These are phyloP conservation scores for Capsicum rhomboideum DNA, from an alignment of 257 asterid species.

Conservation along the genomic window DNA sequence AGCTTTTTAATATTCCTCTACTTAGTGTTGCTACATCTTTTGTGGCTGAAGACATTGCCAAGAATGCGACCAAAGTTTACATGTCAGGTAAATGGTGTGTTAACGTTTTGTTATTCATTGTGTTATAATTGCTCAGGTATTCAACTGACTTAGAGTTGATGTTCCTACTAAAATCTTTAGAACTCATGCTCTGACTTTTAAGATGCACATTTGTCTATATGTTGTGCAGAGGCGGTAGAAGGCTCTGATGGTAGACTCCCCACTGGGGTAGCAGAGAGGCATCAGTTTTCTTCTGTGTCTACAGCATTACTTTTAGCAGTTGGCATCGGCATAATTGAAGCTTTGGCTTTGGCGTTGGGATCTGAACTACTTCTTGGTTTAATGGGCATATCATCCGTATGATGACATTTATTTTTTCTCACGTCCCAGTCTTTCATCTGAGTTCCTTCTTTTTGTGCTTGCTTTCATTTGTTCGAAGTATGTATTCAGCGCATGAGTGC, in stretches of 20 bases:
- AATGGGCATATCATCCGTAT: slow-evolving; percentile 84
- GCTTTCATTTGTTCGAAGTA: not conserved
- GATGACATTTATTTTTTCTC: slow-evolving; percentile 12
- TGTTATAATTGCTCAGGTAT: not conserved
- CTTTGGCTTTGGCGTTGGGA: slow-evolving; percentile 62
- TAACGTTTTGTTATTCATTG: not conserved
- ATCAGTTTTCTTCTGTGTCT: slow-evolving; percentile 83
- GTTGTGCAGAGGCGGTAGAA: slow-evolving; percentile 16
- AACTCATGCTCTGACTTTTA: not conserved
- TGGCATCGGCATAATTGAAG: slow-evolving; percentile 84
- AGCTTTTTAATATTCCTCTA: slow-evolving; percentile 87
- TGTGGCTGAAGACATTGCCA: slow-evolving; percentile 92
- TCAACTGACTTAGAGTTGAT: not conserved
- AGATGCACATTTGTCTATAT: slow-evolving; percentile 1
- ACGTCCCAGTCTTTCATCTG: not conserved
- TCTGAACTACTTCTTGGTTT: slow-evolving; percentile 78
- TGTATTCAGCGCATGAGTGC: not conserved
- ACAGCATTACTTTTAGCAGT: slow-evolving; percentile 82
- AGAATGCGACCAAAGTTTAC: slow-evolving; percentile 38
- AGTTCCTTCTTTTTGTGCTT: not conserved
- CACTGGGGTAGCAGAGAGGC: slow-evolving; percentile 29
- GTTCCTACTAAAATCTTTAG: not conserved
- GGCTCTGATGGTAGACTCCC: slow-evolving; percentile 13
- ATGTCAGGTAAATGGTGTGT: slow-evolving; percentile 37
- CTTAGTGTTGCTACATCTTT: slow-evolving; percentile 91